These are phyloP conservation scores for Fusarium algeriense DNA, from an alignment of 2,329 filamentous ascomycete species.

Conservation along the genomic window DNA sequence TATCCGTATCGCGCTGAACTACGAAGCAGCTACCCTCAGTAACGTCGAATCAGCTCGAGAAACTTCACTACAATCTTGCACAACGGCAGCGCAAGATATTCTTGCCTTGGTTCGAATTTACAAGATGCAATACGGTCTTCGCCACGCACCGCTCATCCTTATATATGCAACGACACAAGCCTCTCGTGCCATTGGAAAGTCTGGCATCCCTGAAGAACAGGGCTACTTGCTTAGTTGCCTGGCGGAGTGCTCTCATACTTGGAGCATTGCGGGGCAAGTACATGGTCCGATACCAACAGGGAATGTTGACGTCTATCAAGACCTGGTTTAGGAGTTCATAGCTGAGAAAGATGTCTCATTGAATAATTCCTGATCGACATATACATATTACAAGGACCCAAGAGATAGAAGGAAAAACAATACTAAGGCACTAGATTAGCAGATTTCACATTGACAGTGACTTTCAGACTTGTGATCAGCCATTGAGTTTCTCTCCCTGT, in stretches of 20 bases:
- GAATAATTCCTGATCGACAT: background rate
- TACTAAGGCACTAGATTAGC: background rate
- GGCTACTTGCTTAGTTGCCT: background rate
- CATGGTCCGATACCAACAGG: background rate
- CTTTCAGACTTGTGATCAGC: background rate
- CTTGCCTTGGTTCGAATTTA: background rate
- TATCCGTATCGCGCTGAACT: constrained; percentile 2
- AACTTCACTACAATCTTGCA: background rate
- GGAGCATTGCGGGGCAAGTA: constrained; percentile 3
- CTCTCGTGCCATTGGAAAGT: background rate
- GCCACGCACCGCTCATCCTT: constrained; percentile 4
- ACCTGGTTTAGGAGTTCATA: background rate
- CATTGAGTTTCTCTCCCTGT: background rate
- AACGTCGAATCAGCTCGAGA: background rate
- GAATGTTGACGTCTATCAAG: background rate
- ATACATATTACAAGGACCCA: background rate
- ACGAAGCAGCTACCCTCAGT: background rate
- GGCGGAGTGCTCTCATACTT: constrained; percentile 2
- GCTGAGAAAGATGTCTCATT: background rate
- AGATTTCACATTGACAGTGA: too few relatives aligned
- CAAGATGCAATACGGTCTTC: constrained; percentile 4
- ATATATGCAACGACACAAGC: constrained; percentile 9
- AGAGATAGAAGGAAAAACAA: background rate
- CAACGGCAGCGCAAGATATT: background rate
- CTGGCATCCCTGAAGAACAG: constrained; percentile 9